Evolutionary conservation across 2,329 filamentous ascomycete genomes (phyloP), one percentile per base, ranked within the genome.

Genomic region (Aspergillus oerlinghausenensis): DNA sequence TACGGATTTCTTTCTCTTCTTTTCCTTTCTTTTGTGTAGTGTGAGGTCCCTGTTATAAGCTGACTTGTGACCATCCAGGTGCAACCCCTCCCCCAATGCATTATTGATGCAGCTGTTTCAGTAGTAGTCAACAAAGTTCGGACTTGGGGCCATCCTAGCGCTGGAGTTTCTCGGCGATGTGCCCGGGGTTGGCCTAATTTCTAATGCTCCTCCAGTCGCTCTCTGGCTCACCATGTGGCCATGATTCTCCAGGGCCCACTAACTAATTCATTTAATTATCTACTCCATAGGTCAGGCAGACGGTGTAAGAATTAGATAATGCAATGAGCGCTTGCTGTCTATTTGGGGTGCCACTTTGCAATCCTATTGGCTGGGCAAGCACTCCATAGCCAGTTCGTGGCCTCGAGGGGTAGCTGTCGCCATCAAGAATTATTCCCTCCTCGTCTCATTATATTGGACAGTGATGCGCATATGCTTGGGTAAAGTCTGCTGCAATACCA

Each of bases 191-290:
- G 40, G 40, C 40, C 40, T 47, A 11, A 47, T 26, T 47, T 50
- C 49, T 21, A 32, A 50, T 50, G 49, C 14, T 21, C 29, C 28
- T 50, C 28, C 49, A 19, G 49, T 43, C 45, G 48, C 48, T 52
- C 42, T 54, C 50, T 49, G 40, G 32, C 49, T 48, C 51, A 55
- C 62, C 62, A 64, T 63, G 62, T 64, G 62, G 62, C 52, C 54
- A 52, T 52, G 55, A 42, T 52, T 40, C 55, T 51, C 61, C 56
- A 59, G 55, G 60, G 50, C 59, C 59, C 62, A 60, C 57, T 51
- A 28, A 50, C 32, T 60, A 50, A 50, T 55, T 26, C 26, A 17
- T 21, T 29, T 29, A 40, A 43, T 38, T 51, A 19, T 38, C 45
- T 50, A 48, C 32, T 17, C 11, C 11, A 35, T 35, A 35, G 23